Base-by-base conservation (phyloP, 1,139 yeast genomes). In the Saccharomyces hybrid region DNA sequence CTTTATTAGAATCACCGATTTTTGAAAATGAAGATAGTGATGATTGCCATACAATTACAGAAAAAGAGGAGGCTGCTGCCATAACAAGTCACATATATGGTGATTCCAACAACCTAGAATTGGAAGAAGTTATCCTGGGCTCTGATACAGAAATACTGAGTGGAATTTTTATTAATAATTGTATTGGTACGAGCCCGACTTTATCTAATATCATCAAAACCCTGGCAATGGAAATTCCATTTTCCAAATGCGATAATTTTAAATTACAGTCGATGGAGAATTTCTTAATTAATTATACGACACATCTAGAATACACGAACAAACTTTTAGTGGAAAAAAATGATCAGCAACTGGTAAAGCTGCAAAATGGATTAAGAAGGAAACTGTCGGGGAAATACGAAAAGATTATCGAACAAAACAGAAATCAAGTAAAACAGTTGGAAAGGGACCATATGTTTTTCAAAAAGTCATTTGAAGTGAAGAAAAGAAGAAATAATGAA, bases 81-180 rank as follows among this genome's bases (percentile, higher is more conserved):
- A 78, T 86, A 61, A 95, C 86, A 65, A 82, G 81, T 34, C 85
- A 93, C 1, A 76, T 88, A 61, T 88, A 87, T 70, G 90, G 95
- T 48, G 95, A 87, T 63, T 79, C 86, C 31, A 79, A 79, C 61
- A 79, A 85, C 5, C 71, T 79, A n/a, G 72, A 70, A 34, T 65
- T 84, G 49, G 89, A 84, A 60, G 86, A 83, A 54, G 73, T 77
- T 50, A 72, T 84, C 11, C 68, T 82, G 55, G 83, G 84, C 2
- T 73, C 81, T 38, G 76, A 79, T 53, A 75, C 79, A 28, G 77
- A 76, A 56, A 75, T 78, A 6, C 74, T 80, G 49, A 76, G 83
- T 26, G 89, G 89, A 1, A 76, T 82, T 48, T 82, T 80, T 66
- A 78, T 78, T 62, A 83, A 82, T 65, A 78, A 85, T 16, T 81